Evolutionary conservation across 108 stramenopile genomes (phyloP).

Genomic region (Stephanodiscus triporus): DNA sequence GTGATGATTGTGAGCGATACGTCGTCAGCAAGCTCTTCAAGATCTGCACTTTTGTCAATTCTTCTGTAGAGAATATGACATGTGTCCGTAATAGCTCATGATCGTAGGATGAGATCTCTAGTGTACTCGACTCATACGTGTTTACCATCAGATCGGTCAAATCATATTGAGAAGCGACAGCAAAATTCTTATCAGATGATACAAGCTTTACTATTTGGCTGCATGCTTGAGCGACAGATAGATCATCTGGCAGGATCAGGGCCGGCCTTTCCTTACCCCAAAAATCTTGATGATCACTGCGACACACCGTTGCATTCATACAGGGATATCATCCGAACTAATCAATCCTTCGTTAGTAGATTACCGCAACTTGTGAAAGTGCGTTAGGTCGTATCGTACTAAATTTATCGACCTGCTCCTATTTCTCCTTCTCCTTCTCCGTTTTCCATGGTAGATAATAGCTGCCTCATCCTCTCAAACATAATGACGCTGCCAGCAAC

Average conservation of each 20-base stretch:
- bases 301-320: constrained; percentile 94
- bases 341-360: no score
- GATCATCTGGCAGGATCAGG: no score
- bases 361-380: background rate
- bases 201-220: no score
- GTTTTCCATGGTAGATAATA: constrained; percentile 4
- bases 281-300: constrained; percentile 93
- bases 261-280: constrained; percentile 70
- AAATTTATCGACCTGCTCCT: background rate
- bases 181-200: no score
- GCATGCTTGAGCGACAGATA: no score
- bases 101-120: no score
- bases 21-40: background rate
- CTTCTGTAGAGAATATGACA: constrained; percentile 5
- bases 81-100: no score
- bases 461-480: constrained; percentile 80
- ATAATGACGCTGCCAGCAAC: constrained; percentile 85
- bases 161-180: no score
- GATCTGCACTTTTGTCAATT: constrained; percentile 21
- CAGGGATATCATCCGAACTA: constrained; percentile 77
- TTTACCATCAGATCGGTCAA: no score
- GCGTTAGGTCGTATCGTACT: background rate
- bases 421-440: background rate
- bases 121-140: background rate
- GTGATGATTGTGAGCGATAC: constrained; percentile 14